Conservation (phyloP, 2,329 filamentous ascomycete genomes). For the Dactylellina sp. region DNA sequence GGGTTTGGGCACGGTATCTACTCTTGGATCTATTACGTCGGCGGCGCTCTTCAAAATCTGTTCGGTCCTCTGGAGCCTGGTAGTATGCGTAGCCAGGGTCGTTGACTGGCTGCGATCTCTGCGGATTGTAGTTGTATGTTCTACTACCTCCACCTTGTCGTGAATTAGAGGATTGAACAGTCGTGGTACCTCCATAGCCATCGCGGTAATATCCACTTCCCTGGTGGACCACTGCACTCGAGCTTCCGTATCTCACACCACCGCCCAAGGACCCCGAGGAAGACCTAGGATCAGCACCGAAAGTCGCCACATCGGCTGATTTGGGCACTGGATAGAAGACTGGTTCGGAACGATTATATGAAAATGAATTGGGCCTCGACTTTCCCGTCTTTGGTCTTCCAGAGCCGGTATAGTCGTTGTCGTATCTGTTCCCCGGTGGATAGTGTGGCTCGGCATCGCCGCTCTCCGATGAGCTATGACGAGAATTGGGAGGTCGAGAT, state of each 20-base stretch:
- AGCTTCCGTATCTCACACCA: conserved; percentile 21
- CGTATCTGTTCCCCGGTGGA: conserved; percentile 15
- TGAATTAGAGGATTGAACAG: conserved; percentile 24
- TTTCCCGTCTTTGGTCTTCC: conserved; percentile 30
- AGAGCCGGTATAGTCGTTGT: conserved; percentile 31
- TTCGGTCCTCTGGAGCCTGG: conserved; percentile 16
- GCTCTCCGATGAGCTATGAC: conserved; percentile 51
- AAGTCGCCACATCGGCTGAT: neutral
- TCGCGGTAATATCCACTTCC: conserved; percentile 25
- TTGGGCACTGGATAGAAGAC: conserved; percentile 8
- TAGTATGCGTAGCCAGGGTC: conserved; percentile 23
- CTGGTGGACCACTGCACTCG: conserved; percentile 27
- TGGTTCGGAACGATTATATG: conserved; percentile 15
- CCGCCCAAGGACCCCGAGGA: conserved; percentile 47
- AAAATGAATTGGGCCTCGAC: conserved; percentile 51
- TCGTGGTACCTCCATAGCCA: conserved; percentile 15
- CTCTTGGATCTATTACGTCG: conserved; percentile 31
- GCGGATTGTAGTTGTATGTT: conserved; percentile 22
- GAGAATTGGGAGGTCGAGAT: conserved; percentile 42
- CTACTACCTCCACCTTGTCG: conserved; percentile 11
- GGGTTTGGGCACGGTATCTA: conserved; percentile 36
- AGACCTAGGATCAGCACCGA: conserved; percentile 25
- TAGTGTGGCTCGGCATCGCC: conserved; percentile 44
- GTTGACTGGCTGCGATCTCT: conserved; percentile 28
- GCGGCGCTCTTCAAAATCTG: conserved; percentile 30